These are phyloP conservation scores for Populus hybrid DNA, from an alignment of 441 rosid species.

Conservation along the genomic window DNA sequence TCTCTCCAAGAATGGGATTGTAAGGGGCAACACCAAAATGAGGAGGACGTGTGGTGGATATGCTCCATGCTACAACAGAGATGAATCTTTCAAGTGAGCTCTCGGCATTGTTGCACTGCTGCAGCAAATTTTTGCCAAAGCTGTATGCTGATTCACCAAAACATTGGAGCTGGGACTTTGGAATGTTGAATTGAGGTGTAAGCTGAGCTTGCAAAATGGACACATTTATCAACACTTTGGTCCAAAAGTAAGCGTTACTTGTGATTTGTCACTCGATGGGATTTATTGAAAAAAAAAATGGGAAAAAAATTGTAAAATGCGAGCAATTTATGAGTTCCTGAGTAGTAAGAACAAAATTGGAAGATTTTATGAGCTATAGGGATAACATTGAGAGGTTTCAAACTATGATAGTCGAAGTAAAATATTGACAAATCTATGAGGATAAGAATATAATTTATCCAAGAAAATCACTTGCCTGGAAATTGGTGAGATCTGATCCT, in stretches of 20 bases:
- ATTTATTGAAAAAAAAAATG: too few species aligned
- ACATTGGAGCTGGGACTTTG: slow-evolving; percentile 86
- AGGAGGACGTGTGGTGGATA: slow-evolving; percentile 55
- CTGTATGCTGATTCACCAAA: slow-evolving; percentile 66
- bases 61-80: slow-evolving; percentile 59
- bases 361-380: not conserved
- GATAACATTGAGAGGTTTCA: not conserved
- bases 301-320: not conserved
- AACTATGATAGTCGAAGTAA: not conserved
- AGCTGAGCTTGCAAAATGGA: slow-evolving; percentile 38
- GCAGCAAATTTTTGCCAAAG: slow-evolving; percentile 39
- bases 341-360: not conserved
- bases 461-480: slow-evolving; percentile 41
- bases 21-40: slow-evolving; percentile 77
- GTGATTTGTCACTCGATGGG: too few species aligned
- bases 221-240: not conserved
- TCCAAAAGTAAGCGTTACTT: too few species aligned
- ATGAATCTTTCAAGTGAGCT: slow-evolving; percentile 51
- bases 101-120: slow-evolving; percentile 40
- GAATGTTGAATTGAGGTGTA: slow-evolving; percentile 69
- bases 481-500: slow-evolving; percentile 66
- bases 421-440: not conserved
- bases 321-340: not conserved
- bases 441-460: not conserved
- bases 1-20: slow-evolving; percentile 85